Base-by-base conservation (phyloP, 2,329 filamentous ascomycete genomes). In the Verticillium nonalfalfae region DNA sequence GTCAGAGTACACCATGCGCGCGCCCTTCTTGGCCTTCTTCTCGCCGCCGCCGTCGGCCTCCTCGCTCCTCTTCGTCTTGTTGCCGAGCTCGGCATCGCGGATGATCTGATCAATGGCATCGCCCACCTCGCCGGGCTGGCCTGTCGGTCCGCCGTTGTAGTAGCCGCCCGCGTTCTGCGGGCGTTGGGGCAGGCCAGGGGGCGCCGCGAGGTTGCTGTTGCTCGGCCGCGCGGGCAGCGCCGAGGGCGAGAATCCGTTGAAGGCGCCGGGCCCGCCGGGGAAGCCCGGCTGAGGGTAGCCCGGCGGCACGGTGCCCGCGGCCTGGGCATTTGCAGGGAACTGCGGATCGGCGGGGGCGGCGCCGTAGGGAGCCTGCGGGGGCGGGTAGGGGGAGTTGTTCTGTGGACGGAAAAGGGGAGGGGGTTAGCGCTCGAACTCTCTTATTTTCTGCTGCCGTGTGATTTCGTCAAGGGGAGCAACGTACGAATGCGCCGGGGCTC, bases 1-100 rank as follows among this genome's bases (percentile, higher is more conserved):
- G 71, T 96, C 91, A 64, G 87, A 87, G 77, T 95, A 97, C 35
- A 96, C 81, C 84, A 97, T 88, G 72, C 85, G 84, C 61, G 81
- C 80, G 71, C 87, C 88, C 71, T 87, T 85, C 81, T 89, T 89
- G 18, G 76, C 75, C 70, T 85, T 86, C 78, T 87, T 90, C 72
- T 90, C 87, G 1, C 73, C 72, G 4, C 75, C 71, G 60, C 79
- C 80, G 21, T 74, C 71, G 3, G 74, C 72, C 50, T 75, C 71
- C 7, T 74, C 69, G 15, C 71, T 69, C 60, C 79, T 77, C 71
- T 73, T 78, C 55, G 74, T 72, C 68, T 79, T 82, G 67, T 86
- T 84, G 57, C 85, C 83, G 7, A 84, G 83, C 71, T 88, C 85
- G 1, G 85, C 85, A 79, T 85, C 84, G 58, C 86, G 81, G 66